These are phyloP conservation scores for Neopestalotiopsis clavispora DNA, from an alignment of 2,329 filamentous ascomycete genomes.

Conservation along the genomic window DNA sequence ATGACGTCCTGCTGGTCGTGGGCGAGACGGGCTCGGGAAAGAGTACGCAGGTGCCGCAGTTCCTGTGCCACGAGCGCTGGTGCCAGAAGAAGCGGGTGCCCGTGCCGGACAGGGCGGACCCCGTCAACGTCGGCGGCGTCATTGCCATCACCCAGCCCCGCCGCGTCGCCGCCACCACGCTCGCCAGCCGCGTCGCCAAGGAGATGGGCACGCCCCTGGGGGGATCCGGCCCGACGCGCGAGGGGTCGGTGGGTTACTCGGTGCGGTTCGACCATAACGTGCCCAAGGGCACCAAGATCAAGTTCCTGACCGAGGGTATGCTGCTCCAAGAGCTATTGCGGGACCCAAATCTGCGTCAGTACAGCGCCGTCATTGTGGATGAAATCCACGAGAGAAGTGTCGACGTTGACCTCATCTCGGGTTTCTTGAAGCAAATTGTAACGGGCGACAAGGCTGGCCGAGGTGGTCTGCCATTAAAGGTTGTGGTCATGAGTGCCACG, in stretches of 20 bases:
- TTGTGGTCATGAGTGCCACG: constrained; percentile 97
- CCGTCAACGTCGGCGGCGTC: constrained; percentile 70
- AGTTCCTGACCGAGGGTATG: constrained; percentile 96
- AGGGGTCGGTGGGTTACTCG: constrained; percentile 80
- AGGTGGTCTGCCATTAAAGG: constrained; percentile 78
- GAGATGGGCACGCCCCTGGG: constrained; percentile 67
- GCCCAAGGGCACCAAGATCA: constrained; percentile 83
- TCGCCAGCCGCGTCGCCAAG: constrained; percentile 85
- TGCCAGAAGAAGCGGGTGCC: constrained; percentile 66
- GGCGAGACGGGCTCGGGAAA: constrained; percentile 98
- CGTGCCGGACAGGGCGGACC: constrained; percentile 44
- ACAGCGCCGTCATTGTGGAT: constrained; percentile 90
- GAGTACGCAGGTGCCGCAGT: constrained; percentile 95
- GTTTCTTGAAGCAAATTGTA: constrained; percentile 83
- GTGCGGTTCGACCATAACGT: constrained; percentile 92
- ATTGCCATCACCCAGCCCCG: constrained; percentile 95
- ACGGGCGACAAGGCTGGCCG: constrained; percentile 65
- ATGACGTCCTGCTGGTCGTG: constrained; percentile 78
- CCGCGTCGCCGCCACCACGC: constrained; percentile 88
- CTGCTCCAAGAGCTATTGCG: constrained; percentile 89
- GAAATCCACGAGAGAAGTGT: constrained; percentile 97
- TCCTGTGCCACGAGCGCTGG: constrained; percentile 80
- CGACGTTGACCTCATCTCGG: constrained; percentile 89
- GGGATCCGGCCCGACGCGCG: constrained; percentile 28
- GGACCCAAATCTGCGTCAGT: constrained; percentile 81